Percentiles rank a stretch among this genome's conserved stretches.
Conservation (phyloP, 345 rosid genomes). For the Citrus mangshanensis region DNA sequence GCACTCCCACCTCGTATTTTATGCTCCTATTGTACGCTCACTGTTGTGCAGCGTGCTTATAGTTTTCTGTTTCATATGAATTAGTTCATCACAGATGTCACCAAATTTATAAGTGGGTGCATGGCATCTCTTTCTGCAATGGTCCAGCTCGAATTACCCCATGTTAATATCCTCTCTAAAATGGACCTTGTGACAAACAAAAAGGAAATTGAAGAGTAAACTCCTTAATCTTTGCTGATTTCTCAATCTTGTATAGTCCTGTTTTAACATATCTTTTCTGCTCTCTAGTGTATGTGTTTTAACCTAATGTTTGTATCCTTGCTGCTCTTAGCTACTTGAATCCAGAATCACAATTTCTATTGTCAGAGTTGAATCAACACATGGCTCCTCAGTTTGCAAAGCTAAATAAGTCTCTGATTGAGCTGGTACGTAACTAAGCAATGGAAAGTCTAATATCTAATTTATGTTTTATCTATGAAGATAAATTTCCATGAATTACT, state of each 20-base stretch:
- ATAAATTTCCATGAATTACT: background rate
- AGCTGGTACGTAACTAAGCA: constrained; percentile 5
- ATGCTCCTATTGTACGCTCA: background rate
- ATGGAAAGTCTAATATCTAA: background rate
- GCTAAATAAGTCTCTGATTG: constrained; percentile 56
- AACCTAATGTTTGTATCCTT: constrained; percentile 5
- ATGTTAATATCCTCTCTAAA: constrained; percentile 82
- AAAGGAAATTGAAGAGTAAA: constrained; percentile 67
- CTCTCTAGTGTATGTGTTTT: background rate
- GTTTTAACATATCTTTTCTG: background rate
- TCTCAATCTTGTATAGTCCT: background rate
- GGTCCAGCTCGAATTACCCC: constrained; percentile 92
- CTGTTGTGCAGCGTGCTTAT: constrained; percentile 1
- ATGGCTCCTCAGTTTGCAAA: constrained; percentile 84
- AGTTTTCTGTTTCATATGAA: constrained; percentile 14
- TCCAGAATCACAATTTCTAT: constrained; percentile 63
- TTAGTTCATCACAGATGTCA: constrained; percentile 86
- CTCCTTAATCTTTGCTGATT: background rate
- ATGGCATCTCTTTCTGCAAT: constrained; percentile 96
- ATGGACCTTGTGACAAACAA: constrained; percentile 85
- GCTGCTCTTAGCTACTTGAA: constrained; percentile 59
- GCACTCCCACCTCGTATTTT: background rate
- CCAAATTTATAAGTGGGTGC: constrained; percentile 93
- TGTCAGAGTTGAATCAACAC: constrained; percentile 65
- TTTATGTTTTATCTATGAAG: background rate